Base-by-base conservation (phyloP, 495 filamentous ascomycete genomes). In the Lepraria neglecta region DNA sequence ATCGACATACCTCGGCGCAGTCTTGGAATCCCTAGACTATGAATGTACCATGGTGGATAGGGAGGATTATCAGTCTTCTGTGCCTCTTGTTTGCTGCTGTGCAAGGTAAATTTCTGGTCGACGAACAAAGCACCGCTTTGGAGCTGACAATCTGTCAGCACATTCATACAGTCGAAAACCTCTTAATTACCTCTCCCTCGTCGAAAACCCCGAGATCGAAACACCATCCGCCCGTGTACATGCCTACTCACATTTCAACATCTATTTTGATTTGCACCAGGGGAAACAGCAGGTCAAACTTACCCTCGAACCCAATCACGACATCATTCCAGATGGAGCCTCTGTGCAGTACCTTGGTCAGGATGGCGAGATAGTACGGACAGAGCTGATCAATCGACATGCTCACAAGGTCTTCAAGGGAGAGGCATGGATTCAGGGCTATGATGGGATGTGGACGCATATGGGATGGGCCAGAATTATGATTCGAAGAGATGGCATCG, bases 391-490 rank as follows among this genome's bases (percentile, higher is more conserved):
- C 54, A 72, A 87, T 27, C 80, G 91, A 51, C 72, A 77, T 53
- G 84, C 85, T 7, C 88, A 95, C 71, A 87, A 84, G 64, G 85
- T 97, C 2, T 98, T 87, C 77, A 90, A 85, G 69, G 94, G 94
- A 30, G 78, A 84, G 28, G 79, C 89, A 11, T 90, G 89, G 79
- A 69, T 91, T 53, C 82, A 84, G 62, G 77, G 81, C 21, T 76
- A 82, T 61, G 74, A 69, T 71, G 83, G 74, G 58, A 77, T 83
- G 64, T 96, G 91, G 92, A 82, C 82, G 46, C 84, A 87, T 65
- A 85, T 84, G 21, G 94, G 94, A 50, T 96, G 89, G 90, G 87
- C 91, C 30, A 82, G 94, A 65, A 84, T 96, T 52, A 80, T 85
- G 56, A 74, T 98, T 38, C 78, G 79, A 65, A 78, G 77, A 64